A percentile compares a stretch with the other conserved stretches of the same genome.
Evolutionary conservation across 768 basidiomycete species (phyloP).

Genomic region (Russula foetens): DNA sequence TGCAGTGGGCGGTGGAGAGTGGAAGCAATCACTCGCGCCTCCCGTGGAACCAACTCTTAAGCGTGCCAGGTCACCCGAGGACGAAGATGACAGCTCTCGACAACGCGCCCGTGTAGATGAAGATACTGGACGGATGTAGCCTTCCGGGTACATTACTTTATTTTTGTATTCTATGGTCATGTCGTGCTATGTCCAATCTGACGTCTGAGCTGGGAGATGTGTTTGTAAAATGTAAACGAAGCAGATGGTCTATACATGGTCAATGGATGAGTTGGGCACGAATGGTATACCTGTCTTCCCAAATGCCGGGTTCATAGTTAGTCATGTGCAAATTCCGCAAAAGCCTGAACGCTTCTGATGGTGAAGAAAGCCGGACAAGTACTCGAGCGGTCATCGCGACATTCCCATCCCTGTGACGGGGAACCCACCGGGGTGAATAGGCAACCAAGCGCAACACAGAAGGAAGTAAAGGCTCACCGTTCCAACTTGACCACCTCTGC

Average conservation of each 20-base stretch:
- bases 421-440: neutral
- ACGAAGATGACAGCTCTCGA: constrained; percentile 55
- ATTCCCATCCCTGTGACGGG: constrained; percentile 20
- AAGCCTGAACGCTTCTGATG: constrained; percentile 62
- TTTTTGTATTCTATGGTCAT: constrained; percentile 16
- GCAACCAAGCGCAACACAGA: neutral
- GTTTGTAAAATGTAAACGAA: neutral
- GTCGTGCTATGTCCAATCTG: neutral
- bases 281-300: constrained; percentile 35
- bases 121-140: constrained; percentile 65
- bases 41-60: constrained; percentile 42
- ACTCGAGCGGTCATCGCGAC: constrained; percentile 40
- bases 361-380: constrained; percentile 45
- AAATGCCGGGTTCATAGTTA: constrained; percentile 31
- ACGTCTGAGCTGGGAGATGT: constrained; percentile 2
- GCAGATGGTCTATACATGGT: constrained; percentile 21
- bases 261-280: constrained; percentile 46
- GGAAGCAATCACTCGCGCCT: constrained; percentile 57
- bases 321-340: constrained; percentile 58
- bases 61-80: constrained; percentile 69
- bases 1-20: constrained; percentile 78
- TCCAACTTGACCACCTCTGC: constrained; percentile 44
- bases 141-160: constrained; percentile 8
- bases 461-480: constrained; percentile 33
- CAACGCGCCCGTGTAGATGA: constrained; percentile 55